Evolutionary conservation across 805 yeast species (phyloP).

Genomic region (Metschnikowia henanensis): DNA sequence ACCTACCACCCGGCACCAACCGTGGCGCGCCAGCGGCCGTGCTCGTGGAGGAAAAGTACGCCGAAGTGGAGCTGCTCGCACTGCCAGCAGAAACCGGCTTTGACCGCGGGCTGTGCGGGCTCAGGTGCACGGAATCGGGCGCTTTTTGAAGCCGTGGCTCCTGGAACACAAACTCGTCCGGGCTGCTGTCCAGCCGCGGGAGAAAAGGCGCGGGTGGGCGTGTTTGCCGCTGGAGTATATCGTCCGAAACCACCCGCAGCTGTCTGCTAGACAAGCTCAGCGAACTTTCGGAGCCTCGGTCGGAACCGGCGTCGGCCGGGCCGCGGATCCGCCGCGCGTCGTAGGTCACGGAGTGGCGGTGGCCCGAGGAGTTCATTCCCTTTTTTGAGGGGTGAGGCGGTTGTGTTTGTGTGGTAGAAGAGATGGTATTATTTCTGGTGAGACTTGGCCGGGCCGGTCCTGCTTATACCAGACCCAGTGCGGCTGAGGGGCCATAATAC

Average conservation of each 20-base stretch:
- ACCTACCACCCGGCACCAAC: too few relatives aligned
- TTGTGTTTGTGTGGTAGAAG: too few relatives aligned
- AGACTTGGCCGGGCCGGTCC: too few relatives aligned
- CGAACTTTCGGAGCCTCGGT: neutral
- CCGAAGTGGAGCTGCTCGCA: too few relatives aligned
- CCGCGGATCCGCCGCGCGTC: conserved; percentile 22
- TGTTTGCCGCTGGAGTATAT: conserved; percentile 5
- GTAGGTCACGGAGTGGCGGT: conserved; percentile 22
- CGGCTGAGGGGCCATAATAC: too few relatives aligned
- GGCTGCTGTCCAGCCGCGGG: neutral
- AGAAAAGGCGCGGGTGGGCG: neutral
- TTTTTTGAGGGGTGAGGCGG: neutral
- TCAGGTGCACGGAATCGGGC: neutral
- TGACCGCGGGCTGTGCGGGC: neutral
- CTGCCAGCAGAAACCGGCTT: too few relatives aligned
- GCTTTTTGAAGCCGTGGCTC: neutral
- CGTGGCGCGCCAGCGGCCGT: too few relatives aligned
- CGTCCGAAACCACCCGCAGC: conserved; percentile 11
- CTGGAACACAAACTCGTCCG: conserved; percentile 6
- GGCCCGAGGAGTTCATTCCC: neutral
- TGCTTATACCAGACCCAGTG: too few relatives aligned
- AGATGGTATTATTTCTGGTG: too few relatives aligned
- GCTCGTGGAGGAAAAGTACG: too few relatives aligned
- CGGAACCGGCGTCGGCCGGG: conserved; percentile 6
- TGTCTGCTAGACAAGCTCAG: conserved; percentile 1